These are phyloP conservation scores for Tricholoma bakamatsutake DNA, from an alignment of 768 basidiomycete genomes.

Conservation along the genomic window DNA sequence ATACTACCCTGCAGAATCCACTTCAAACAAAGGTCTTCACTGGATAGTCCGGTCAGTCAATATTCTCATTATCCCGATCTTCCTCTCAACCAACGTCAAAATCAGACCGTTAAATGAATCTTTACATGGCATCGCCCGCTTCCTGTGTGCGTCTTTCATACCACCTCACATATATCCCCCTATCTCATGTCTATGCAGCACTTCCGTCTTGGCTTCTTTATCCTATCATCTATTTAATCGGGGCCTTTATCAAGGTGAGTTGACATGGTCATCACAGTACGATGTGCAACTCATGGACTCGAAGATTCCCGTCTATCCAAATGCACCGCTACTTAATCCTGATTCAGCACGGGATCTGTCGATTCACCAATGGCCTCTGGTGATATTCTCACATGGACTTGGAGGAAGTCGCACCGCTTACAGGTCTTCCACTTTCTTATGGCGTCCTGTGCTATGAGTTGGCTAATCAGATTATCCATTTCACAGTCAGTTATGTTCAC, in stretches of 20 bases:
- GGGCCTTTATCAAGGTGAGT: conserved; percentile 39
- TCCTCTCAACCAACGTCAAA: background rate
- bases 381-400: conserved; percentile 83
- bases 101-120: conserved; percentile 40
- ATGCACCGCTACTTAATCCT: conserved; percentile 48
- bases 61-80: background rate
- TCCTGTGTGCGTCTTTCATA: conserved; percentile 32
- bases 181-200: conserved; percentile 17
- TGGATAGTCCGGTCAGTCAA: conserved; percentile 53
- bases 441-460: background rate
- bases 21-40: conserved; percentile 35
- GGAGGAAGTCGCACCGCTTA: conserved; percentile 70
- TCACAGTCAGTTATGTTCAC: conserved; percentile 60
- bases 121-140: conserved; percentile 42
- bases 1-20: conserved; percentile 54
- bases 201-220: conserved; percentile 37
- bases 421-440: conserved; percentile 30
- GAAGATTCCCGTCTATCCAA: conserved; percentile 53
- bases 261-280: background rate
- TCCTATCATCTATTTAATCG: conserved; percentile 50
- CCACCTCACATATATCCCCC: background rate
- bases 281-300: background rate
- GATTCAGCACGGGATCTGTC: conserved; percentile 6
- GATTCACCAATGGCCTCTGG: conserved; percentile 58
- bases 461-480: background rate